Evolutionary conservation across 768 basidiomycete species (phyloP), one percentile per base, ranked within the genome.

Genomic region (Auriculariales sp.): DNA sequence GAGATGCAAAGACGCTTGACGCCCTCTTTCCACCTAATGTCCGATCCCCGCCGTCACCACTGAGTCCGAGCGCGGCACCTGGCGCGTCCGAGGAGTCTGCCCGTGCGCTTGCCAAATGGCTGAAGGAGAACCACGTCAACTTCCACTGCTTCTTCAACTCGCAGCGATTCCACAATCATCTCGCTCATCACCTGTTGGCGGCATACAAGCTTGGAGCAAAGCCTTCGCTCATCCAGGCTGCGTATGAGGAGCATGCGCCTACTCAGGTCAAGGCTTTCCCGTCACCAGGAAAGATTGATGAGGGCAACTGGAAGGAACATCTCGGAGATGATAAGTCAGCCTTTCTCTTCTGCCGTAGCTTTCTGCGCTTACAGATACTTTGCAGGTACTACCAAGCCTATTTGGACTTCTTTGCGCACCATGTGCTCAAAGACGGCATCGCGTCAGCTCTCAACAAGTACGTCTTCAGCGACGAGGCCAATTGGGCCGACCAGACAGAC

Each of bases 301-400:
- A 56, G 4, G 59, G 68, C 5, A 83, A 77, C 52, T 71, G 78
- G 49, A 61, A 62, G 31, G 68, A 73, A 3, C 74, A 80, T 56
- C 67, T 85, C 4, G 79, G 74, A 0, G 72, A 83, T 46, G 68
- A 70, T 34, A 64, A 63, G 78, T 82, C 54, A 29, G 71, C 59
- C 14, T 5, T 15, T 24, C 10, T 17, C 31, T 4, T 39, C 19
- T 30, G 15, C 24, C 17, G 19, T 3, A 42, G 14, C 19, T 47
- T 22, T 47, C 22, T 15, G 28, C 28, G 35, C 12, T 55, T 7
- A 15, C 29, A 9, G 29, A 28, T 28, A 6, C 2, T 17, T 28
- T n/a, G 7, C 53, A 82, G 80, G 11, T 83, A 70, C 55, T 83
- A 79, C 53, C 60, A 66, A n/a, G 68, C 70, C 0, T 85, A 83